Evolutionary conservation across 2,329 filamentous ascomycete species (phyloP).

Genomic region (Coniochaeta prunicola): DNA sequence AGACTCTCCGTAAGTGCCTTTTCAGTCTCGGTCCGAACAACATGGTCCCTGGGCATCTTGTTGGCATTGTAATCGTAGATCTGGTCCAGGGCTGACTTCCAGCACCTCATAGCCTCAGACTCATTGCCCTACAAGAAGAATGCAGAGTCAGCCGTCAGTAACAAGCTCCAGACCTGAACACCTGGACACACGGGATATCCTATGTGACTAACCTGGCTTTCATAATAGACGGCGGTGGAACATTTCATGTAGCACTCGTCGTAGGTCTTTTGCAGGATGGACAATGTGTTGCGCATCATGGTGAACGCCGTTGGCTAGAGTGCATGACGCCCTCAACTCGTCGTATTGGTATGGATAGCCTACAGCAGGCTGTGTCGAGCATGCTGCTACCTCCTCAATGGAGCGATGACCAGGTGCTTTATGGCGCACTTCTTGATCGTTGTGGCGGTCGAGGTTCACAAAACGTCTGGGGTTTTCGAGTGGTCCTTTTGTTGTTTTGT

Average conservation of each 20-base stretch:
- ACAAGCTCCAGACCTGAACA: not conserved
- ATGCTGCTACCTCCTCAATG: not conserved
- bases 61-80: constrained; percentile 83
- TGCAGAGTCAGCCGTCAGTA: constrained; percentile 3
- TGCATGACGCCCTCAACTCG: not conserved
- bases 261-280: constrained; percentile 79
- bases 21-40: constrained; percentile 74
- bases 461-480: not conserved
- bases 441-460: not conserved
- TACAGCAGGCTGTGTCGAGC: not conserved
- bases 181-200: not conserved
- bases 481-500: not conserved
- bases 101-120: constrained; percentile 80
- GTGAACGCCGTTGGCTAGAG: not conserved
- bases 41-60: constrained; percentile 60
- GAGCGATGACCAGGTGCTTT: not conserved
- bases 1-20: constrained; percentile 75
- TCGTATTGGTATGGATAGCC: not conserved
- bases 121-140: constrained; percentile 68
- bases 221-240: constrained; percentile 93
- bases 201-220: constrained; percentile 65
- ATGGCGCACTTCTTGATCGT: not conserved
- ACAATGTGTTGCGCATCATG: not conserved
- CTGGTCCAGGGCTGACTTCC: constrained; percentile 80
- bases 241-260: constrained; percentile 93